Conservation (phyloP, 2,329 filamentous ascomycete genomes). For the Acrodontium crateriforme region DNA sequence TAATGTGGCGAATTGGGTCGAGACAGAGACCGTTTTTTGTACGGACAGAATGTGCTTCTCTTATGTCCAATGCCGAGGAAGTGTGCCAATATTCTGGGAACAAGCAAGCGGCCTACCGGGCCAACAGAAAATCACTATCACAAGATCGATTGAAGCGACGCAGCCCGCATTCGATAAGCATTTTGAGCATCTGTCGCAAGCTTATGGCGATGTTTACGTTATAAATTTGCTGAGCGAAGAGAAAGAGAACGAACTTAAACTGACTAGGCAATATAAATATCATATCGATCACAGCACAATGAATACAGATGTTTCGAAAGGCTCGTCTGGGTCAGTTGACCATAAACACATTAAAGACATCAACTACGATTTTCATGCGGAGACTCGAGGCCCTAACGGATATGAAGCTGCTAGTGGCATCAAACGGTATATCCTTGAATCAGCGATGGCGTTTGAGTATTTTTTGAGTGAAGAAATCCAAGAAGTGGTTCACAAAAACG, state of each 20-base stretch:
- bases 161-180: conserved; percentile 94
- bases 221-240: conserved; percentile 87
- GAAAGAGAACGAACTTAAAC: conserved; percentile 72
- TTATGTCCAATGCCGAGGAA: conserved; percentile 83
- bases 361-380: conserved; percentile 92
- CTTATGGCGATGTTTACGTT: conserved; percentile 82
- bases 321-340: conserved; percentile 39
- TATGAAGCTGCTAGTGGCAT: conserved; percentile 88
- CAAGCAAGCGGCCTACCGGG: conserved; percentile 78
- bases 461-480: conserved; percentile 65
- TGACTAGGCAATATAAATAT: conserved; percentile 64
- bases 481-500: conserved; percentile 32
- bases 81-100: conserved; percentile 95
- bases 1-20: conserved; percentile 97
- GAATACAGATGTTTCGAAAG: conserved; percentile 37
- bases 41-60: conserved; percentile 70
- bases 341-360: conserved; percentile 67
- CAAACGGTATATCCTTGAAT: conserved; percentile 59
- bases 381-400: conserved; percentile 71
- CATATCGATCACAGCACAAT: conserved; percentile 64
- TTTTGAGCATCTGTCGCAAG: conserved; percentile 71
- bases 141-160: conserved; percentile 75
- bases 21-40: conserved; percentile 89
- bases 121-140: conserved; percentile 88
- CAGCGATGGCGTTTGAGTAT: conserved; percentile 82